Base-by-base conservation (phyloP, 2,329 filamentous ascomycete species). In the Macroventuria anomochaeta region DNA sequence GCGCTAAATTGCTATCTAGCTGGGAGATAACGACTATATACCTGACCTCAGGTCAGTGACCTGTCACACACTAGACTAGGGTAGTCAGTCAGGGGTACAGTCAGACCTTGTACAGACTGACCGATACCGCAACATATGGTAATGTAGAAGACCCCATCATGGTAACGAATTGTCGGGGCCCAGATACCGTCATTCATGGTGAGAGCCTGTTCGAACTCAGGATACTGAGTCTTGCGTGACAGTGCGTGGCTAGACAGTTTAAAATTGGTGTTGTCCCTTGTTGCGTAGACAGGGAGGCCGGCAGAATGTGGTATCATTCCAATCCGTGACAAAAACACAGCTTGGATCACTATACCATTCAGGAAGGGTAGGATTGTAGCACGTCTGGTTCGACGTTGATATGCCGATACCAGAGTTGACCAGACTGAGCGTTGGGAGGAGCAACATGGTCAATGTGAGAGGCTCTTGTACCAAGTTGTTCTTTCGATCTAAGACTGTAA, bases 241-340 rank as follows among this genome's bases (percentile, higher is more conserved):
- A 53, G 56, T 5, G 47, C 63, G 47, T 66, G 60, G 38, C 60
- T 63, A 31, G 48, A 44, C 8, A 39, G 36, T 23, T 54, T 54
- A n/a, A 25, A 55, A 17, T 58, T 53, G 32, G 50, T 37, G 15
- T 84, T 59, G 58, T 84, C 81, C 39, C 74, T 75, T 5, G 76
- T 79, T 2, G 79, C 79, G 56, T 83, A 79, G 21, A 84, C 74
- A 0, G 36, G 36, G 5, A 39, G 21, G 0, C 81, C 81, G 0
- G 82, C 36, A 39, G 10, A 39, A 26, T 4, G 10, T 23, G 10
- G 36, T 39, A 23, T n/a, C 21, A n/a, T 7, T 13, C 6, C 29
- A 13, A 31, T 7, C 12, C n/a, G 29, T 13, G 12, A 31, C 29
- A 13, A 31, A 31, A 13, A 31, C 29, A 4, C 29, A 13, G 29